phyloP scores from a whole-genome alignment of 208 protist species.

The Leishmania tropica region DNA sequence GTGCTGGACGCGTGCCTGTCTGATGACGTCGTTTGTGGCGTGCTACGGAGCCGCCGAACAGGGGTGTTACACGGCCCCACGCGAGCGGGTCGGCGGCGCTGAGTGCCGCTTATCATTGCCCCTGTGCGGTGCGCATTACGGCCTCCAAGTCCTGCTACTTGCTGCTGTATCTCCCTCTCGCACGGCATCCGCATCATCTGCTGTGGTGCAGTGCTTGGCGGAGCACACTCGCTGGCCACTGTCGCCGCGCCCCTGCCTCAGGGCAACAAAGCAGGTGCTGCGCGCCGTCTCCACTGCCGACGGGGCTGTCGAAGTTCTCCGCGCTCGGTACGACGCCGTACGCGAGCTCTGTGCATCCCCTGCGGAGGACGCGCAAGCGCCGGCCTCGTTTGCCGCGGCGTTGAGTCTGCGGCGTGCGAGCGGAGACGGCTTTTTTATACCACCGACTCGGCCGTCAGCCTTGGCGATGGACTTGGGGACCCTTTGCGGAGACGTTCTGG shows the following conservation, averaged over 20 bases:
- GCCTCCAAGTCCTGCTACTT: slow-evolving; percentile 23
- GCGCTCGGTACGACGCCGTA: slow-evolving; percentile 5
- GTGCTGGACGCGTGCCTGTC: slow-evolving; percentile 18
- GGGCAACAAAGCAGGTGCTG: slow-evolving; percentile 6
- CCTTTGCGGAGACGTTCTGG: slow-evolving; percentile 1
- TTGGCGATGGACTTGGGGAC: background rate
- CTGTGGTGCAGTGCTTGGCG: slow-evolving; percentile 3
- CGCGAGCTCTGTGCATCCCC: background rate
- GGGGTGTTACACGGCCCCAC: background rate
- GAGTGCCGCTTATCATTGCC: background rate
- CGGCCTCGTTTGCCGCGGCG: background rate
- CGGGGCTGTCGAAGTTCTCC: background rate
- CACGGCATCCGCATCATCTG: background rate
- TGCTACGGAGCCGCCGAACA: background rate
- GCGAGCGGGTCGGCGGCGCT: background rate
- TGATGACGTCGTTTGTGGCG: slow-evolving; percentile 20
- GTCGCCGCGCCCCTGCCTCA: background rate
- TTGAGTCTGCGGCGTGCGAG: background rate
- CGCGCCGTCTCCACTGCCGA: background rate
- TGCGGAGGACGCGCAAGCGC: background rate
- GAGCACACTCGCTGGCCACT: slow-evolving; percentile 28
- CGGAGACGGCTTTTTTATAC: background rate
- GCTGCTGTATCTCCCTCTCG: background rate
- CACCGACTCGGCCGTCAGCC: background rate
- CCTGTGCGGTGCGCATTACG: slow-evolving; percentile 10